Conservation (phyloP, 192 early-diverging fungal species). For the Backusella morwellensis region DNA sequence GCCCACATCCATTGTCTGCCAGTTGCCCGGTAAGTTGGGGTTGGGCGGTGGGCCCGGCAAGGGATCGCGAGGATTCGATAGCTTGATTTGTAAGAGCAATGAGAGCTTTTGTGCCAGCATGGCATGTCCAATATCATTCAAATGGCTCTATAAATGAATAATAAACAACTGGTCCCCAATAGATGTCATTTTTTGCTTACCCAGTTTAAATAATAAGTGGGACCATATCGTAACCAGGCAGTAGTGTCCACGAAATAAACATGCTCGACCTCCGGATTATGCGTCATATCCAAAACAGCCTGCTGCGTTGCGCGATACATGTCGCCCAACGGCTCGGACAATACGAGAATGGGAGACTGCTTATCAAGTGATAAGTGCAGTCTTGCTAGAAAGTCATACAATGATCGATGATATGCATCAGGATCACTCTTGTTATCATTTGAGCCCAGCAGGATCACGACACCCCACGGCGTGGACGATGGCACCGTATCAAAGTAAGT, state of each 20-base stretch:
- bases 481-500: conserved; percentile 21
- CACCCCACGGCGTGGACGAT: not conserved
- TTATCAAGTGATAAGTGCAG: not conserved
- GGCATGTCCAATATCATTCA: conserved; percentile 19
- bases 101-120: conserved; percentile 20
- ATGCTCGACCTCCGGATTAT: not conserved
- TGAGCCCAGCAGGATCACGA: conserved; percentile 19
- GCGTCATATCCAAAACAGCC: conserved; percentile 8
- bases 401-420: not conserved
- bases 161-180: no score
- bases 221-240: conserved; percentile 23
- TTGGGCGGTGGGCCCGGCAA: conserved; percentile 22
- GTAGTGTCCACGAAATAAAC: conserved; percentile 32
- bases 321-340: conserved; percentile 26
- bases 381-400: not conserved
- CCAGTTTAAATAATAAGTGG: conserved; percentile 8
- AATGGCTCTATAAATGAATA: conserved; percentile 9
- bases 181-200: not conserved
- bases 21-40: conserved; percentile 24
- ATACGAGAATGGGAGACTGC: conserved; percentile 11
- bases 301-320: conserved; percentile 14
- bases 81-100: conserved; percentile 20
- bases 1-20: conserved; percentile 36
- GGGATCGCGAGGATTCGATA: conserved; percentile 14
- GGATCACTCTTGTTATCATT: conserved; percentile 18